Conservation (phyloP, 2,329 filamentous ascomycete species). For the Cucurbitaria berberidis region DNA sequence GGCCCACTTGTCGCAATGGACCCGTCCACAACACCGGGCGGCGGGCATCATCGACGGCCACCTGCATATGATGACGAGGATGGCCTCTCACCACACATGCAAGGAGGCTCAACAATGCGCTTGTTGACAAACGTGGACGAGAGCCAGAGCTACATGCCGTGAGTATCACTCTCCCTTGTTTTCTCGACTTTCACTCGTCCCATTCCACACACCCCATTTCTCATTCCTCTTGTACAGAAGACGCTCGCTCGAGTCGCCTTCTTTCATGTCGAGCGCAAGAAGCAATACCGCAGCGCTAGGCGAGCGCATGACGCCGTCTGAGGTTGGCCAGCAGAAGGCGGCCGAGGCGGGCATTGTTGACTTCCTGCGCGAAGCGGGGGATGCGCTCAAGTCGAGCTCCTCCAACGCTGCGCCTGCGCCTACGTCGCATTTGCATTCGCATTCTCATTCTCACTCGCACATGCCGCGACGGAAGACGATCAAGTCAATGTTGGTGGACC, state of each 20-base stretch:
- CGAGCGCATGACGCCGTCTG: slow-evolving; percentile 29
- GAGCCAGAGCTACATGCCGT: slow-evolving; percentile 50
- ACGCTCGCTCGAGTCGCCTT: slow-evolving; percentile 38
- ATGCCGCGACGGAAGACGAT: slow-evolving; percentile 35
- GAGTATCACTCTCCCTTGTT: slow-evolving; percentile 44
- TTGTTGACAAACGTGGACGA: slow-evolving; percentile 57
- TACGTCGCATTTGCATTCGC: slow-evolving; percentile 5
- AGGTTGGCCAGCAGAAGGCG: slow-evolving; percentile 39
- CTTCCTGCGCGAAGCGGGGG: slow-evolving; percentile 51
- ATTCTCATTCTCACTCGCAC: slow-evolving; percentile 14
- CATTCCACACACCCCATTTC: slow-evolving; percentile 26
- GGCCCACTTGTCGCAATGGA: slow-evolving; percentile 36
- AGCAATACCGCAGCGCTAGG: slow-evolving; percentile 45
- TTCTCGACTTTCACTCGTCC: slow-evolving; percentile 32
- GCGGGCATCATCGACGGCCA: slow-evolving; percentile 49
- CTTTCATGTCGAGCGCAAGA: slow-evolving; percentile 41
- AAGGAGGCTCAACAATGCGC: slow-evolving; percentile 56
- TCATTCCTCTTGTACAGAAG: slow-evolving; percentile 29
- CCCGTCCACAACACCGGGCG: slow-evolving; percentile 41
- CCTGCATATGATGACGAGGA: slow-evolving; percentile 56
- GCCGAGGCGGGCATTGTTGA: slow-evolving; percentile 52
- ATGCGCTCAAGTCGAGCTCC: slow-evolving; percentile 34
- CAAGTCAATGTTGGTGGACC: slow-evolving; percentile 6
- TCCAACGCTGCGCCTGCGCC: slow-evolving; percentile 2
- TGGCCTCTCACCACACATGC: slow-evolving; percentile 39